Evolutionary conservation across 495 filamentous ascomycete genomes (phyloP), one percentile per base, ranked within the genome.

Genomic region (Tetracladium setigerum): DNA sequence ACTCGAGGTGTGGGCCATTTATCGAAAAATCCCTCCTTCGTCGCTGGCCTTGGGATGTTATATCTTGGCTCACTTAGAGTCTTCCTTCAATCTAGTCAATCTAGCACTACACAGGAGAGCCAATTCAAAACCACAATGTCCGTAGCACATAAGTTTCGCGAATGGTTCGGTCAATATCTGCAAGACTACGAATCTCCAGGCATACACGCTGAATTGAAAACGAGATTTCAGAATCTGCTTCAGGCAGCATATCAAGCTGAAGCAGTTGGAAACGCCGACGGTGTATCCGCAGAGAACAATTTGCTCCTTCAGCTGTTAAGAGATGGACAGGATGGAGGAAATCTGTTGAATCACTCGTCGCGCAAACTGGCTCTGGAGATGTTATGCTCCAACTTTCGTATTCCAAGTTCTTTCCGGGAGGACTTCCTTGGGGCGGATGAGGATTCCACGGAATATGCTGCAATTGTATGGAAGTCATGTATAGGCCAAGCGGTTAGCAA

Each of bases 31-130:
- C 84, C 87, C 6, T 77, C 81, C 1, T 95, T 97, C 56, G 70
- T 92, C 39, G 78, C 83, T 34, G 90, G 87, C 0, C 82, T 86
- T 47, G 76, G 83, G 9, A 69, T 94, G 13, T 84, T 87, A 9
- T 82, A 82, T 1, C 66, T 95, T 2, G 76, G 86, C 2, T 85
- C 86, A 0, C 66, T 95, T 13, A 77, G 78, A 41, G 72, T 76
- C n/a, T 82, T 95, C 56, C 68, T 90, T 41, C 71, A 30, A 78
- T 79, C 10, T 71, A 77, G 27, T 80, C 85, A 44, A 75, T 78
- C 11, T 16, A 86, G 76, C 45, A 84, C 79, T 13, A 85, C 84
- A 0, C 86, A 94, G 46, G 82, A 89, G 54, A 83, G 67, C 44
- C 86, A 95, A 53, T 78, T 88, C 59, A 69, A 72, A 30, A 78